These are phyloP conservation scores for Pyracantha coccinea DNA, from an alignment of 331 rosid species.

Conservation along the genomic window DNA sequence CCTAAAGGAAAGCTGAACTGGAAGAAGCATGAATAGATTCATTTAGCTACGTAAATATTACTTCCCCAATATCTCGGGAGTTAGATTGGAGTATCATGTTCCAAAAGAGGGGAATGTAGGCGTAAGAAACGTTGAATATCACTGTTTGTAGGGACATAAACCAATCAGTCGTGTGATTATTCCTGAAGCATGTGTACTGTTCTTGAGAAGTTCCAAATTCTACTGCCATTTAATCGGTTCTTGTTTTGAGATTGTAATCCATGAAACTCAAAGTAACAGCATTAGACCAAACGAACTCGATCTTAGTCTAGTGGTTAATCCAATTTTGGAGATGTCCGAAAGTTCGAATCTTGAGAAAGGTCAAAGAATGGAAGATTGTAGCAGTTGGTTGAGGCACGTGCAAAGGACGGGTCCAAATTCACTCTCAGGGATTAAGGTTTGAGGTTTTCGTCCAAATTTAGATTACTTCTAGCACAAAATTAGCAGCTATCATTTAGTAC, in stretches of 20 bases:
- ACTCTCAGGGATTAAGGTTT: background rate
- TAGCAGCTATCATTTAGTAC: background rate
- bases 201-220: background rate
- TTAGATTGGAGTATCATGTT: background rate
- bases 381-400: background rate
- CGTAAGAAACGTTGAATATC: background rate
- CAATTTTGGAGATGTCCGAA: background rate
- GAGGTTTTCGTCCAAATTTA: background rate
- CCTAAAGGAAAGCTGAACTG: slow-evolving; percentile 54
- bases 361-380: background rate
- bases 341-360: background rate
- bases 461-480: background rate
- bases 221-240: background rate
- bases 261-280: background rate
- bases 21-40: slow-evolving; percentile 57
- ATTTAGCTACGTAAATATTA: background rate
- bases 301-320: background rate
- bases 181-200: background rate
- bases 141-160: background rate
- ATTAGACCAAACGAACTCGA: background rate
- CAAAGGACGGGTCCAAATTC: background rate
- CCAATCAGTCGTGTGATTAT: background rate
- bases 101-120: background rate
- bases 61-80: background rate
- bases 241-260: background rate